Base-by-base conservation (phyloP, 1,284 basidiomycete genomes). In the Ustilago esculenta region DNA sequence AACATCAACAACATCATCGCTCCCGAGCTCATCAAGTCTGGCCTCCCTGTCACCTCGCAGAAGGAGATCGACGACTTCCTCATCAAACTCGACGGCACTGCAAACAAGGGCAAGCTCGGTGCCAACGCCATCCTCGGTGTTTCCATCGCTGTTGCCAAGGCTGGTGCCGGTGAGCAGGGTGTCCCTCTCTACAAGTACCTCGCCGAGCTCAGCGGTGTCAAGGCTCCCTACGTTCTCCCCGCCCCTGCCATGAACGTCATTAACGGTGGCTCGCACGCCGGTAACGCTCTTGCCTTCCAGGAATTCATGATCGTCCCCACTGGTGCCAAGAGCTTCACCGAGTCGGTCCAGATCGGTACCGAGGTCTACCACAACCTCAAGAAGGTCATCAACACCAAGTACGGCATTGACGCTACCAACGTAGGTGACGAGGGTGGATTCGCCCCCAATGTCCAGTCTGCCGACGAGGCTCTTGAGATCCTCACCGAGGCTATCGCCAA, bases 401-500 rank as follows among this genome's bases (percentile, higher is more conserved):
- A 98, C 86, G 96, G 96, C 74, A 97, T 98, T 81, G 96, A 98
- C 84, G 94, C 96, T 76, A 92, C 92, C 84, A 98, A 98, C 84
- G 96, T 99, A 80, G 96, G 96, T 87, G 96, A 99, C 82, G 96
- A 99, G 87, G 96, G 96, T 86, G 96, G 96, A 72, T 99, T 98
- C 81, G 96, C 96, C 29, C 96, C 96, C 81, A 98, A 98, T 85
- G 94, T 98, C 69, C 89, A 89, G 72, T 92, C 93, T 75, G 94
- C 96, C 64, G 95, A 98, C 74, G 96, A 98, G 85, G 93, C 93
- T 34, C 92, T 98, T 72, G 95, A 99, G 80, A 89, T 99, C 81
- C 88, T 99, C 70, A 87, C 88, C 48, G 93, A 95, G 84, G 94
- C 95, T 75, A 98, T 99, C 86, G 89, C 91, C 84, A 92, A 93